phyloP scores from a whole-genome alignment of 1,139 yeast genomes.

The Kodamaea arcana region DNA sequence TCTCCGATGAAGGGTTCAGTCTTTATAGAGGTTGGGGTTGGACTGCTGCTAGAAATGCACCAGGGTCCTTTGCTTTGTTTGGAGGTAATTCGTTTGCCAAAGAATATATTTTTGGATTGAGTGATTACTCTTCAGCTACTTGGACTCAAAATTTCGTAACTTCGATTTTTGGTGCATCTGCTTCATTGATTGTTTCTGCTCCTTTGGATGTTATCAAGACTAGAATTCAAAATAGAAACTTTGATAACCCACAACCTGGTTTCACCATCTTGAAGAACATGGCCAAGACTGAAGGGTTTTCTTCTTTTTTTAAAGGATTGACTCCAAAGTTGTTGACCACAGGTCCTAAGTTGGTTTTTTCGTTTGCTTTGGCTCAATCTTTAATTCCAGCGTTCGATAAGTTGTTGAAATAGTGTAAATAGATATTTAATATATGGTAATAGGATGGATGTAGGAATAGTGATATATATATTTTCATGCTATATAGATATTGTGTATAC shows the following conservation, averaged over 20 bases:
- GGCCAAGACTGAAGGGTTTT: constrained; percentile 81
- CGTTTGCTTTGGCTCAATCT: constrained; percentile 94
- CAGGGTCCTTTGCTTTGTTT: constrained; percentile 94
- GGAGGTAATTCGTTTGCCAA: constrained; percentile 99
- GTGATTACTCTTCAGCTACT: constrained; percentile 85
- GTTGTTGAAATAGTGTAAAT: constrained; percentile 39
- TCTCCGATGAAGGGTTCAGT: constrained; percentile 88
- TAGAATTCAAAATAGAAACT: constrained; percentile 93
- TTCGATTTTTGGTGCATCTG: constrained; percentile 97
- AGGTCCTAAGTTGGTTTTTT: constrained; percentile 96
- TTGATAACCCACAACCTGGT: constrained; percentile 94
- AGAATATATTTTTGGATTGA: constrained; percentile 83
- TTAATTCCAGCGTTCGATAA: constrained; percentile 94
- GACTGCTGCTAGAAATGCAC: constrained; percentile 99
- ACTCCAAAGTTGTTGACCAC: constrained; percentile 95
- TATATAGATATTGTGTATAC: no score
- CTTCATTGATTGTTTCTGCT: constrained; percentile 93
- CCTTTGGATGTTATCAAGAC: constrained; percentile 98
- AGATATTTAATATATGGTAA: no score
- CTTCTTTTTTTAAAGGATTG: constrained; percentile 95
- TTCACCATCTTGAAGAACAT: constrained; percentile 88
- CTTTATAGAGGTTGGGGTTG: constrained; percentile 99
- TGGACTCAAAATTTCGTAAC: constrained; percentile 95
- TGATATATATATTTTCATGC: no score
- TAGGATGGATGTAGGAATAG: no score